Base-by-base conservation (phyloP, 306 rosid species). In the Pueraria montana region DNA sequence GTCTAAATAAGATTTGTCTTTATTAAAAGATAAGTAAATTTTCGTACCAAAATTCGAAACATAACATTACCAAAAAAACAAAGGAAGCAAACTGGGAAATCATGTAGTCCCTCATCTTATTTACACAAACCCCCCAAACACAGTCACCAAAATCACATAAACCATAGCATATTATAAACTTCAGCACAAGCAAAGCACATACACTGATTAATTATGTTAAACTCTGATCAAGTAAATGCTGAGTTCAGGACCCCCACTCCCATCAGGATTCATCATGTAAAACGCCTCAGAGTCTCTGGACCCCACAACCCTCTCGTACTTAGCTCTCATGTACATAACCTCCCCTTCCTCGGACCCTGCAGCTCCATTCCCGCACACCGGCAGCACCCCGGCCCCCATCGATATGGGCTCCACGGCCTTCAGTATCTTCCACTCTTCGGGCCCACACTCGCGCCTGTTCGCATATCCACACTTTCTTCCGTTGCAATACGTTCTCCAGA, bases 331-430 rank as follows among this genome's bases (percentile, higher is more conserved):
- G 43, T 93, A 96, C 98, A 96, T 93, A 3, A 93, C 52, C 67
- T 96, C 99, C 7, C 96, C 97, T 1, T 90, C 97, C 0, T 90
- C 93, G 38, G 81, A 84, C 69, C 81, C 90, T 1, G 40, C 40
- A 58, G 50, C 87, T 70, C 86, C 90, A 64, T 84, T 80, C 49
- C 49, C 49, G 4, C 40, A 36, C 55, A 76, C 0, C 1, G 97
- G 99, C 72, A 92, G 61, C 21, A 96, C 98, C 0, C 99, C 98
- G 0, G 97, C 99, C 0, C 98, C 99, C 98, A 93, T 93, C 16
- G 98, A 83, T 27, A 96, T 87, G 3, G 96, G 94, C 80, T 85
- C 96, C 81, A 96, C 89, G 0, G 99, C 96, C 74, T 88, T 90
- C 85, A 96, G 50, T 20, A 96, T 89, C 84, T 87, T 90, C 94